Evolutionary conservation across 495 filamentous ascomycete genomes (phyloP).

Genomic region (Corynascus novoguineensis): DNA sequence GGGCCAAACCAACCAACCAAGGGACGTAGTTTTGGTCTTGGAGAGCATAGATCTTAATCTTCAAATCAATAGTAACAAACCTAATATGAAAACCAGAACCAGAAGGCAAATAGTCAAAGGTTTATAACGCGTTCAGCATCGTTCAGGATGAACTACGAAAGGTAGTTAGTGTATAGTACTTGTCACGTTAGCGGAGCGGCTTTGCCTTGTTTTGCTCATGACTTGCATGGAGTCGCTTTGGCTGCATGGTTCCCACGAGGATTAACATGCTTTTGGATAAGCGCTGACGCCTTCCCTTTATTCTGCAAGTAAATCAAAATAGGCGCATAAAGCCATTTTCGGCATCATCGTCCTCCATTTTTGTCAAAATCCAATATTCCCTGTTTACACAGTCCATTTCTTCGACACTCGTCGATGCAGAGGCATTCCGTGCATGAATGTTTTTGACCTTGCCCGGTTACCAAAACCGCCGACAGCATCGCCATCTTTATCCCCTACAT

Average conservation of each 20-base stretch:
- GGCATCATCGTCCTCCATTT: background rate
- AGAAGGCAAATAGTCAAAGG: too few relatives aligned
- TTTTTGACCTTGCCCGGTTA: background rate
- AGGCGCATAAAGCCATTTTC: background rate
- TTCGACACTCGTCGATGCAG: too few relatives aligned
- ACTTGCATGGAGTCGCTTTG: constrained; percentile 5
- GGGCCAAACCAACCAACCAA: too few relatives aligned
- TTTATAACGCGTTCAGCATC: too few relatives aligned
- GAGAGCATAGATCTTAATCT: too few relatives aligned
- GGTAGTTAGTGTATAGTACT: too few relatives aligned
- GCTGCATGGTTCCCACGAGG: constrained; percentile 13
- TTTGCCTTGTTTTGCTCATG: background rate
- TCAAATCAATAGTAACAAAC: too few relatives aligned
- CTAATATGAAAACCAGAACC: too few relatives aligned
- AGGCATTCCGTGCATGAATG: background rate
- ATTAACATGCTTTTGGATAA: constrained; percentile 10
- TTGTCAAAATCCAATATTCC: background rate
- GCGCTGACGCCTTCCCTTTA: constrained; percentile 8
- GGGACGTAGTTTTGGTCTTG: too few relatives aligned
- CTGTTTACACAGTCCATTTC: background rate
- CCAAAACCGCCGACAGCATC: background rate
- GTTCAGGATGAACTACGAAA: too few relatives aligned
- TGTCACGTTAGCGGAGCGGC: background rate
- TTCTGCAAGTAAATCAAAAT: constrained; percentile 7
- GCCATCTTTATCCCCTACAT: background rate